A percentile compares a stretch with the other conserved stretches of the same genome.
Conservation (phyloP, 2,329 filamentous ascomycete species). For the Dendrostoma leiphaemia region DNA sequence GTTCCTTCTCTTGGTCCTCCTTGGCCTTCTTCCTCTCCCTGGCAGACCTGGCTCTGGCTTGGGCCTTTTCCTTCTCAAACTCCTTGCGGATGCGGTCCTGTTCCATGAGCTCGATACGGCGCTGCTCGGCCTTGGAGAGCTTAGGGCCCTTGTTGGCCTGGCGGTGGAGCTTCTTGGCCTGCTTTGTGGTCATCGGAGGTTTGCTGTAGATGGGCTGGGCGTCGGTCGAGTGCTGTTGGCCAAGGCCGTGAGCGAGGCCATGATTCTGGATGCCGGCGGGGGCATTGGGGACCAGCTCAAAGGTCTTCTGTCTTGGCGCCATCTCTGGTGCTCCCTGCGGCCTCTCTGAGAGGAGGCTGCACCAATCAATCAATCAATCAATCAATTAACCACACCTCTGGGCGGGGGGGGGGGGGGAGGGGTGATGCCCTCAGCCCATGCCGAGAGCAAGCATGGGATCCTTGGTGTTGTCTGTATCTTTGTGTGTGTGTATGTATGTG, state of each 20-base stretch:
- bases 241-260: slow-evolving; percentile 22
- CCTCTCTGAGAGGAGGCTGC: not conserved
- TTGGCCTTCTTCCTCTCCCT: slow-evolving; percentile 57
- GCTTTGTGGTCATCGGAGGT: slow-evolving; percentile 49
- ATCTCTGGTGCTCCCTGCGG: slow-evolving; percentile 28
- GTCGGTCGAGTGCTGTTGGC: slow-evolving; percentile 9
- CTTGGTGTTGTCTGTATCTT: not conserved
- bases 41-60: slow-evolving; percentile 45
- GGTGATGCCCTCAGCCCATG: not conserved
- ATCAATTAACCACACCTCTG: too few relatives aligned
- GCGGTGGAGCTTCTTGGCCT: slow-evolving; percentile 45
- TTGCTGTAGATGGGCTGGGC: slow-evolving; percentile 19
- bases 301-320: slow-evolving; percentile 35
- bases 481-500: too few relatives aligned
- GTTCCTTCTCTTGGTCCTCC: slow-evolving; percentile 47
- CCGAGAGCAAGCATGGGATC: not conserved
- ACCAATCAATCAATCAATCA: too few relatives aligned
- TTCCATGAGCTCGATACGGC: slow-evolving; percentile 41
- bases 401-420: not conserved
- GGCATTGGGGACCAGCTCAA: slow-evolving; percentile 20
- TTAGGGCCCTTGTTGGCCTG: slow-evolving; percentile 38
- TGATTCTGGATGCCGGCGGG: slow-evolving; percentile 15
- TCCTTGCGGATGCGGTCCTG: slow-evolving; percentile 55
- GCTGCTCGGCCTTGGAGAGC: slow-evolving; percentile 42
- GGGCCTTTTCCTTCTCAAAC: slow-evolving; percentile 47